Evolutionary conservation across 352 stramenopile genomes (phyloP).

Genomic region (Phytophthora idaei): DNA sequence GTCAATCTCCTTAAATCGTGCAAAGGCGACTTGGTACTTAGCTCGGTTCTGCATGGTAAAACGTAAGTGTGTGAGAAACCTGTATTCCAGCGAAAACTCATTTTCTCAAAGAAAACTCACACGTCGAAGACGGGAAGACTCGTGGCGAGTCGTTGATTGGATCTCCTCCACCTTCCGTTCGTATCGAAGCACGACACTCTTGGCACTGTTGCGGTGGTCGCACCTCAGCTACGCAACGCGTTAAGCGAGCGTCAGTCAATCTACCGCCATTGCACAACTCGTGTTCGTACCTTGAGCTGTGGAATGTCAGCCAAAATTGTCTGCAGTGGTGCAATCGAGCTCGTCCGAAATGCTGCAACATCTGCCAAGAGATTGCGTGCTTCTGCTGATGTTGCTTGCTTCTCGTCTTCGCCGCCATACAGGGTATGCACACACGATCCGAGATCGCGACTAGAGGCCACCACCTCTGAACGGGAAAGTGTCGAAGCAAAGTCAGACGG

Average conservation of each 20-base stretch:
- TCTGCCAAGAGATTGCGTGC: conserved; percentile 33
- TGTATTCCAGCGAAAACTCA: background rate
- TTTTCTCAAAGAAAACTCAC: conserved; percentile 36
- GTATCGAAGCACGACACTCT: conserved; percentile 62
- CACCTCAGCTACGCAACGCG: conserved; percentile 47
- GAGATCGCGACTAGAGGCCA: conserved; percentile 35
- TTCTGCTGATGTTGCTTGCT: conserved; percentile 19
- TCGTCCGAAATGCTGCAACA: conserved; percentile 57
- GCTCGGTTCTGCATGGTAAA: conserved; percentile 56
- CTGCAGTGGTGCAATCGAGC: conserved; percentile 65
- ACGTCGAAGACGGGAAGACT: conserved; percentile 54
- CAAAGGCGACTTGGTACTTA: conserved; percentile 62
- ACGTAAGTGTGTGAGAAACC: background rate
- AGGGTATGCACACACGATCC: conserved; percentile 24
- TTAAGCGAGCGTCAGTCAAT: conserved; percentile 9
- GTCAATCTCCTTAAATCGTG: conserved; percentile 73
- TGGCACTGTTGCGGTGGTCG: conserved; percentile 69
- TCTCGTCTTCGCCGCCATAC: conserved; percentile 27
- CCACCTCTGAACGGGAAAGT: conserved; percentile 27
- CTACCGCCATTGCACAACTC: background rate
- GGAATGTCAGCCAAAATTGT: conserved; percentile 57
- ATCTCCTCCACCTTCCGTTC: conserved; percentile 67
- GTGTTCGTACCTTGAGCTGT: conserved; percentile 50
- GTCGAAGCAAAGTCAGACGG: conserved; percentile 1
- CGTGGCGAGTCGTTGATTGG: conserved; percentile 43